A percentile compares a stretch with the other conserved stretches of the same genome.
phyloP scores from a whole-genome alignment of 495 filamentous ascomycete genomes.

The Aspergillus baeticus region DNA sequence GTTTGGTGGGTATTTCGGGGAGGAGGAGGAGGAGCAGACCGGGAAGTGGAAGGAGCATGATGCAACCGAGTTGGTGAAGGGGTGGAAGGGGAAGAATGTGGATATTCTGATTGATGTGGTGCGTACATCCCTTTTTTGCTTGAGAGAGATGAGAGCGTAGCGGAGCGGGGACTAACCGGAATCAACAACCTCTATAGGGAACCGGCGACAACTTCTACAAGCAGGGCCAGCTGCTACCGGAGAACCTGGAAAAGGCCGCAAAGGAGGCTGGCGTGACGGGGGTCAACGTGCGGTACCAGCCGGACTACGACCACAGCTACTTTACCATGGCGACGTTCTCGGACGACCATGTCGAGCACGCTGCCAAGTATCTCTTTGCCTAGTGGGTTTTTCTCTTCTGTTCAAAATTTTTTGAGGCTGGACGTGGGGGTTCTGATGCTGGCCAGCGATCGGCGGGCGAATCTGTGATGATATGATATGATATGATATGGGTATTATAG shows the following conservation, averaged over 20 bases:
- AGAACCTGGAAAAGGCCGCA: conserved; percentile 84
- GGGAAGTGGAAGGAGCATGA: conserved; percentile 86
- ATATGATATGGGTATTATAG: not conserved
- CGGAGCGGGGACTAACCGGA: too few relatives aligned
- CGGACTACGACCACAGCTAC: conserved; percentile 96
- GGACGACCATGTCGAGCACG: conserved; percentile 86
- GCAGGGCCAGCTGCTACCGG: conserved; percentile 85
- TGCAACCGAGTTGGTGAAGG: conserved; percentile 83
- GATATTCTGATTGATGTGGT: conserved; percentile 82
- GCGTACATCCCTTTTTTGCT: conserved; percentile 5
- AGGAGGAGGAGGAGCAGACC: conserved; percentile 61
- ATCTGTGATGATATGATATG: not conserved
- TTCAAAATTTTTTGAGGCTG: not conserved
- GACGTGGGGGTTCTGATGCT: conserved; percentile 15
- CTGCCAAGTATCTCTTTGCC: conserved; percentile 74
- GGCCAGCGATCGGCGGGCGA: conserved; percentile 7
- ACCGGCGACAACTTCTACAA: conserved; percentile 96
- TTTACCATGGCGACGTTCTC: conserved; percentile 89
- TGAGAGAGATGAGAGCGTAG: too few relatives aligned
- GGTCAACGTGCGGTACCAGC: conserved; percentile 75
- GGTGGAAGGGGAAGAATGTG: conserved; percentile 66
- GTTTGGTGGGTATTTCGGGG: conserved; percentile 84
- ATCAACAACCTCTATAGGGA: conserved; percentile 62
- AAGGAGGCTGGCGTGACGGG: conserved; percentile 65
- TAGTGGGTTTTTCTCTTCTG: conserved; percentile 43